Percentiles rank a stretch among this genome's conserved stretches.
phyloP scores from a whole-genome alignment of 108 stramenopile species.

The Aurantiochytrium sp. region DNA sequence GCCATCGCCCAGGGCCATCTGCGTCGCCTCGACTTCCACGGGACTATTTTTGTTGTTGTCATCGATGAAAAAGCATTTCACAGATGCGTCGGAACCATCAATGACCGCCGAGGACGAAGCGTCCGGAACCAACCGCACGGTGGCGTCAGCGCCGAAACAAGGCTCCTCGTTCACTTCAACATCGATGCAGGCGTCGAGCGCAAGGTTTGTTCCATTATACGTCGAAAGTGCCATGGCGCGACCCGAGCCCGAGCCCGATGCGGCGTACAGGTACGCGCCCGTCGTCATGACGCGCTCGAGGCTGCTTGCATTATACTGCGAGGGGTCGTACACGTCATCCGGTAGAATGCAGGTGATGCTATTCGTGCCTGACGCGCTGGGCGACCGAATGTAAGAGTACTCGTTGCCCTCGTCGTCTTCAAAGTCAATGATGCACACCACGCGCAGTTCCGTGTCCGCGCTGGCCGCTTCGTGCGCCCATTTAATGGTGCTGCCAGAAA shows the following conservation, averaged over 20 bases:
- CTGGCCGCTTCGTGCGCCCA: too few relatives aligned
- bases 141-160: not conserved
- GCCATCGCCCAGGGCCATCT: not conserved
- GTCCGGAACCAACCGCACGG: not conserved
- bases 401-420: too few relatives aligned
- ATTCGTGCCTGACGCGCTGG: too few relatives aligned
- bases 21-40: not conserved
- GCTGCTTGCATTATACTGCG: too few relatives aligned
- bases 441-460: too few relatives aligned
- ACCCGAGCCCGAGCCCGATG: not conserved
- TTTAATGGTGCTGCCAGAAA: too few relatives aligned
- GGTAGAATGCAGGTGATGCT: too few relatives aligned
- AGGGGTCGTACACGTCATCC: too few relatives aligned
- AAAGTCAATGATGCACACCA: too few relatives aligned
- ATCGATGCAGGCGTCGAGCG: not conserved
- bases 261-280: too few relatives aligned
- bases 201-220: not conserved
- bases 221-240: not conserved
- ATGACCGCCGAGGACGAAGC: not conserved
- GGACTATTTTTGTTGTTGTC: not conserved
- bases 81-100: not conserved
- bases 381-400: too few relatives aligned
- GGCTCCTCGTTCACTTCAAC: not conserved
- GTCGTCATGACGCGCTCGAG: too few relatives aligned
- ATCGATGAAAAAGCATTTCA: not conserved